Percentiles rank a stretch among this genome's conserved stretches.
These are phyloP conservation scores for Lenzites betulinus DNA, from an alignment of 768 basidiomycete genomes.

Conservation along the genomic window DNA sequence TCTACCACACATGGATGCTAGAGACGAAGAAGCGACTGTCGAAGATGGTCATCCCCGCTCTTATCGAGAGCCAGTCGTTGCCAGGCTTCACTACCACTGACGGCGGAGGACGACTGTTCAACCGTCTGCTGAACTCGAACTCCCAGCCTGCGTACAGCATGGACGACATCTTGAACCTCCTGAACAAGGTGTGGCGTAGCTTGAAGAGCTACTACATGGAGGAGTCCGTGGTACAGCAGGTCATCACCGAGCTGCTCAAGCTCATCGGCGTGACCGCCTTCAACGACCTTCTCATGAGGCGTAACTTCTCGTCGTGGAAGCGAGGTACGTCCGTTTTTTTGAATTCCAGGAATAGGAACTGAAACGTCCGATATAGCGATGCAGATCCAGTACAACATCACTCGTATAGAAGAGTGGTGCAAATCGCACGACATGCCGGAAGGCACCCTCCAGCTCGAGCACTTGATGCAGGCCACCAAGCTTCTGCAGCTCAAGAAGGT, in stretches of 20 bases:
- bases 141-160: slow-evolving; percentile 90
- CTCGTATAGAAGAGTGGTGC: slow-evolving; percentile 98
- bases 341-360: neutral
- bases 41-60: slow-evolving; percentile 99
- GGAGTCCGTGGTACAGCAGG: slow-evolving; percentile 94
- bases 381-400: slow-evolving; percentile 99
- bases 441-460: slow-evolving; percentile 94
- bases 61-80: slow-evolving; percentile 96
- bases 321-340: slow-evolving; percentile 63
- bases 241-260: slow-evolving; percentile 92
- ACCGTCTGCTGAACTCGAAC: slow-evolving; percentile 85
- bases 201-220: slow-evolving; percentile 99
- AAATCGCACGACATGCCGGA: slow-evolving; percentile 99
- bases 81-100: slow-evolving; percentile 98
- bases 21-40: slow-evolving; percentile 94
- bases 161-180: slow-evolving; percentile 95
- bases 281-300: slow-evolving; percentile 96
- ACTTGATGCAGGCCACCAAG: slow-evolving; percentile 99
- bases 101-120: slow-evolving; percentile 90
- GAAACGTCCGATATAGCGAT: slow-evolving; percentile 61
- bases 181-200: slow-evolving; percentile 98
- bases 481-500: slow-evolving; percentile 97
- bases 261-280: slow-evolving; percentile 96
- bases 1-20: slow-evolving; percentile 99
- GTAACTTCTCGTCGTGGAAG: slow-evolving; percentile 99